Evolutionary conservation across 2,329 filamentous ascomycete genomes (phyloP), one percentile per base, ranked within the genome.

Genomic region (Cladosporium cucumerinum): DNA sequence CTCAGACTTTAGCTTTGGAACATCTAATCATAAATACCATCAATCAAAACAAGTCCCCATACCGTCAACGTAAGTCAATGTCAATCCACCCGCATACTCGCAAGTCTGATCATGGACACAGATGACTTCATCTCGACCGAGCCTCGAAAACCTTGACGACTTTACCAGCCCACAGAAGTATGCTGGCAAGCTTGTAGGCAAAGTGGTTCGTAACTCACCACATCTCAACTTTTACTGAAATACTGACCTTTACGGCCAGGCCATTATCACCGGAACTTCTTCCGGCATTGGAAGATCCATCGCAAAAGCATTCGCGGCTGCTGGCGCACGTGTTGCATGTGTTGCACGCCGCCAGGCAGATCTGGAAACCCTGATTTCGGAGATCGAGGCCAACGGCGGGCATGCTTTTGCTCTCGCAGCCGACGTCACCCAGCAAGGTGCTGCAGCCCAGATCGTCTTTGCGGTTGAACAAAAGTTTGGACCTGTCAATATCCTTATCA

Each of bases 251-350:
- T 21, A 21, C 14, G 6, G 18, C 12, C 58, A 68, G 62, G 66
- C 69, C 28, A 68, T 72, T 25, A 63, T 74, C 12, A 73, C 72
- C 5, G 72, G 72, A 49, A 69, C 69, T 32, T 72, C 70, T 14
- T 65, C 67, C 14, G 69, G 70, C 21, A 65, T 70, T 18, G 70
- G 70, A 25, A 64, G 64, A 16, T 60, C 64, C 30, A 66, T 67
- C 26, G 66, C 67, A 43, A 65, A 64, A 36, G 66, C 66, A 12
- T 71, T 68, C 60, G 67, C 68, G 2, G 57, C 59, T 11, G 67
- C 69, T 23, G 70, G 70, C 36, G 67, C 69, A 6, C 66, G 39
- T 14, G 66, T 70, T 8, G 70, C 68, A 21, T 68, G 65, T 49
- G 62, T 70, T 18, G 69, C 70, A 39, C 66, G 69, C 28, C 70